phyloP scores from a whole-genome alignment of 1,139 yeast genomes.

The Torulaspora pretoriensis region DNA sequence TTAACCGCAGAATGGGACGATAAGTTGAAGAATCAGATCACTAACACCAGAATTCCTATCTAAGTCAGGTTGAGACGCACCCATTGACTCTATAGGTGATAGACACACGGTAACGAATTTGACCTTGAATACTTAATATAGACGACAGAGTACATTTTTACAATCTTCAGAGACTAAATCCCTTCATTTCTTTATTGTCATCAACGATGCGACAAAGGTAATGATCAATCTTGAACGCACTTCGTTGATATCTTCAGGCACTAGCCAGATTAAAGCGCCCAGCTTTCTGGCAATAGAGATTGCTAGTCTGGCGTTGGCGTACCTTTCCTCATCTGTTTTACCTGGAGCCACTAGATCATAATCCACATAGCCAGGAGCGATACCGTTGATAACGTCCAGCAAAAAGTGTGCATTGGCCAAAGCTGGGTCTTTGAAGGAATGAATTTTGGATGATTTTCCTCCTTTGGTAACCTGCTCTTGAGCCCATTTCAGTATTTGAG shows the following conservation, averaged over 20 bases:
- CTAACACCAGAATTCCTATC: constrained; percentile 43
- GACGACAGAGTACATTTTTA: constrained; percentile 1
- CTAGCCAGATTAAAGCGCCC: constrained; percentile 97
- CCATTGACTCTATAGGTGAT: too few species aligned
- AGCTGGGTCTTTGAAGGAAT: constrained; percentile 81
- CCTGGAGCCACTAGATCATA: constrained; percentile 85
- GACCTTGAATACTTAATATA: not conserved
- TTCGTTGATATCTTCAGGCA: constrained; percentile 98
- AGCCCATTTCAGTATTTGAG: constrained; percentile 92
- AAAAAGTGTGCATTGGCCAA: constrained; percentile 75
- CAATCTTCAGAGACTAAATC: constrained; percentile 2
- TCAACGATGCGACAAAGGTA: constrained; percentile 91
- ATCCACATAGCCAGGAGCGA: constrained; percentile 97
- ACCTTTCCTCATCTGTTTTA: constrained; percentile 72
- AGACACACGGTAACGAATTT: not conserved
- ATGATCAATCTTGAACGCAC: constrained; percentile 89
- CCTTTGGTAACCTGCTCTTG: constrained; percentile 79
- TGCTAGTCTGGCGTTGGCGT: constrained; percentile 94
- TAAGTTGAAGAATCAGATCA: constrained; percentile 66
- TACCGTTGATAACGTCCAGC: constrained; percentile 84
- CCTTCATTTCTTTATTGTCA: constrained; percentile 50
- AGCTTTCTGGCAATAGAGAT: constrained; percentile 96
- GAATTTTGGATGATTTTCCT: constrained; percentile 63
- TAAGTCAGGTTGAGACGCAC: constrained; percentile 6
- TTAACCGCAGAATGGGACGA: constrained; percentile 63